Percentiles rank a stretch among this genome's conserved stretches.
These are phyloP conservation scores for Penicillium hordei DNA, from an alignment of 2,329 filamentous ascomycete species.

Conservation along the genomic window DNA sequence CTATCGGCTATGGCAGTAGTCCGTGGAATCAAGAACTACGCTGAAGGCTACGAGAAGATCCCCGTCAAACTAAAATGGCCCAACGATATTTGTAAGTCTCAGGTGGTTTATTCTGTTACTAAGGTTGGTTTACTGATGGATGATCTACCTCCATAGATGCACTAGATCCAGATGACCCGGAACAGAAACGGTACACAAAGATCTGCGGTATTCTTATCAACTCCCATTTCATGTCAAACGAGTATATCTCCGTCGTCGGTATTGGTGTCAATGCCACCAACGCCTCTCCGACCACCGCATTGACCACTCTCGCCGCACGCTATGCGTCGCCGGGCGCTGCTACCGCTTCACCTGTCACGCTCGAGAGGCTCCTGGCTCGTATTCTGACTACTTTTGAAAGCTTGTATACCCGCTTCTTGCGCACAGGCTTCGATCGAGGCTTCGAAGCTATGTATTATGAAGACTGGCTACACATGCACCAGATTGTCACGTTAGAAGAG, in stretches of 20 bases:
- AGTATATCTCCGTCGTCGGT: slow-evolving; percentile 83
- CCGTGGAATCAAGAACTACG: slow-evolving; percentile 78
- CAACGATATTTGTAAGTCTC: slow-evolving; percentile 76
- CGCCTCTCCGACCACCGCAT: slow-evolving; percentile 78
- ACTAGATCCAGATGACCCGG: slow-evolving; percentile 59
- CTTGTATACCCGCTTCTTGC: slow-evolving; percentile 72
- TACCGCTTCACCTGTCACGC: slow-evolving; percentile 65
- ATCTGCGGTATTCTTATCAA: slow-evolving; percentile 93
- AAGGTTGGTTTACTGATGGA: background rate
- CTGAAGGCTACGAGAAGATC: slow-evolving; percentile 68
- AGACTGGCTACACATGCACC: slow-evolving; percentile 81
- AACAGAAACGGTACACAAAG: slow-evolving; percentile 67
- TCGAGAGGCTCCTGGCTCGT: slow-evolving; percentile 78
- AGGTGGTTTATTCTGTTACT: background rate
- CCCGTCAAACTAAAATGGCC: slow-evolving; percentile 94
- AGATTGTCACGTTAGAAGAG: slow-evolving; percentile 73
- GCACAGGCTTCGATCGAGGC: slow-evolving; percentile 68
- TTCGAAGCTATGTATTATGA: slow-evolving; percentile 77
- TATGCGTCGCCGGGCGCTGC: slow-evolving; percentile 44
- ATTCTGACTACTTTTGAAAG: slow-evolving; percentile 75
- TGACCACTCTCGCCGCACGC: slow-evolving; percentile 66
- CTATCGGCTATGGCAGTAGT: slow-evolving; percentile 85
- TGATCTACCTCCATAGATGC: slow-evolving; percentile 52
- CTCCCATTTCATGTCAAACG: slow-evolving; percentile 71
- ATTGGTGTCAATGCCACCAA: slow-evolving; percentile 86